Percentiles rank a stretch among this genome's conserved stretches.
Conservation (phyloP, 139 green algal species). For the Raphidocelis subcapitata region DNA sequence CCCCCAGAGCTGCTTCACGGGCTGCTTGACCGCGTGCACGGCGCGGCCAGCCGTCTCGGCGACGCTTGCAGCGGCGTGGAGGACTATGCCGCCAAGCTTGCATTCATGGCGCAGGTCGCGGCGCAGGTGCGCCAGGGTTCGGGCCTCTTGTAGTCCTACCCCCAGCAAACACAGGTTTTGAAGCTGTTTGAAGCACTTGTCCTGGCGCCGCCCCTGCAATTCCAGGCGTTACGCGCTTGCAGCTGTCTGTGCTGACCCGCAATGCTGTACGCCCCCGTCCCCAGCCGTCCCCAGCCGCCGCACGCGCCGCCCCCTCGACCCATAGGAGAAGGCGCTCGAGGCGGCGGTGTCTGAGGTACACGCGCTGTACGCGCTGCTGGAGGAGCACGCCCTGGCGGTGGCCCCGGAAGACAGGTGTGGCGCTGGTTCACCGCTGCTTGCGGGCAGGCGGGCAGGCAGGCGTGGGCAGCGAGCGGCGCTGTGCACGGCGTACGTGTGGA, state of each 20-base stretch:
- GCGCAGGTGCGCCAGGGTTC: background rate
- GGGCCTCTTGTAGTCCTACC: no score
- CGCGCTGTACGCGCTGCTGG: slow-evolving; percentile 68
- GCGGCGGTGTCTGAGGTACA: slow-evolving; percentile 45
- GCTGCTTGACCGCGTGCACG: slow-evolving; percentile 66
- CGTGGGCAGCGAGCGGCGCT: no score
- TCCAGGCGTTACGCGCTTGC: no score
- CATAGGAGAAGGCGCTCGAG: slow-evolving; percentile 19
- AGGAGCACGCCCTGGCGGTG: slow-evolving; percentile 66
- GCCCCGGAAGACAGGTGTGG: slow-evolving; percentile 57
- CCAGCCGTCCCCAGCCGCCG: no score
- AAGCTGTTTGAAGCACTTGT: background rate
- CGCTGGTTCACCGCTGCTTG: no score
- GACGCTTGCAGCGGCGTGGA: slow-evolving; percentile 48
- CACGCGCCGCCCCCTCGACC: no score
- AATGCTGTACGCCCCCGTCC: no score
- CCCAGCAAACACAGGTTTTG: background rate
- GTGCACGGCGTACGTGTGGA: no score
- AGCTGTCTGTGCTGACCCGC: no score
- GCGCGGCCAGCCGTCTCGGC: slow-evolving; percentile 51
- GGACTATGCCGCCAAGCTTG: slow-evolving; percentile 77
- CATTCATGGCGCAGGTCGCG: slow-evolving; percentile 45
- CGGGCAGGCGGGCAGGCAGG: no score
- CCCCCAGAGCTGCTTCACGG: slow-evolving; percentile 55
- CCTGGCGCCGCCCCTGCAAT: no score